Percentiles rank a stretch among this genome's conserved stretches.
These are phyloP conservation scores for Pythium apleroticum DNA, from an alignment of 352 stramenopile species.

Conservation along the genomic window DNA sequence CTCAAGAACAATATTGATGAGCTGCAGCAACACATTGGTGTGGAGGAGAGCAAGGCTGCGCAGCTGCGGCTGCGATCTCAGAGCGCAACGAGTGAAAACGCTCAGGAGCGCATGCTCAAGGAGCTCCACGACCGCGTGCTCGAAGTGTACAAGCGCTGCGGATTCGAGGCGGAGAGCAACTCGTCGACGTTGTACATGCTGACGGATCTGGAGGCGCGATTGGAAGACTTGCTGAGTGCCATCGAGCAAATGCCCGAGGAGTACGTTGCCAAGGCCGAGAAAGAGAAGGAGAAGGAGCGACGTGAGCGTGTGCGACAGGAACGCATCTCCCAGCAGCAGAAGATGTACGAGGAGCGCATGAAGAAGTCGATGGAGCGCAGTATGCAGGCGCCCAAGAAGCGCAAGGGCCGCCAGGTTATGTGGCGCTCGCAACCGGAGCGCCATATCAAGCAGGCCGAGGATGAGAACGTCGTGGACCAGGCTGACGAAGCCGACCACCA, in stretches of 20 bases:
- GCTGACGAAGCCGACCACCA: constrained; percentile 81
- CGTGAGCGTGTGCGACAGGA: constrained; percentile 91
- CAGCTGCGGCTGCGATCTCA: constrained; percentile 68
- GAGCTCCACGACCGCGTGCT: constrained; percentile 88
- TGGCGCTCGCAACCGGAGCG: constrained; percentile 85
- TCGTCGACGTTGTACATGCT: constrained; percentile 94
- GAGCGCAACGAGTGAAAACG: constrained; percentile 77
- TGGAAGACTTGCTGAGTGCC: constrained; percentile 90
- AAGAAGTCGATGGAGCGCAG: constrained; percentile 93
- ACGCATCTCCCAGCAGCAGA: constrained; percentile 90
- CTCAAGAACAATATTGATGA: constrained; percentile 90
- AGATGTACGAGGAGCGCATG: constrained; percentile 93
- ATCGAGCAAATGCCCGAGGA: constrained; percentile 94
- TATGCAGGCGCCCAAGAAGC: constrained; percentile 93
- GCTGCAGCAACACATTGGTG: constrained; percentile 84
- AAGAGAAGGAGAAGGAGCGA: constrained; percentile 94
- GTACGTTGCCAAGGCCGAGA: constrained; percentile 93
- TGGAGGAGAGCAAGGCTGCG: constrained; percentile 84
- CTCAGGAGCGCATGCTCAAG: constrained; percentile 88
- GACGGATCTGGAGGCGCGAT: constrained; percentile 87
- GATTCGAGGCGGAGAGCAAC: constrained; percentile 91
- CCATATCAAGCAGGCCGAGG: constrained; percentile 72
- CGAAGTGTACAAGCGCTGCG: constrained; percentile 91
- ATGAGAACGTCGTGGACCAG: constrained; percentile 81
- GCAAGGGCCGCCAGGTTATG: constrained; percentile 92